These are phyloP conservation scores for Comarum palustre DNA, from an alignment of 306 rosid genomes.

Conservation along the genomic window DNA sequence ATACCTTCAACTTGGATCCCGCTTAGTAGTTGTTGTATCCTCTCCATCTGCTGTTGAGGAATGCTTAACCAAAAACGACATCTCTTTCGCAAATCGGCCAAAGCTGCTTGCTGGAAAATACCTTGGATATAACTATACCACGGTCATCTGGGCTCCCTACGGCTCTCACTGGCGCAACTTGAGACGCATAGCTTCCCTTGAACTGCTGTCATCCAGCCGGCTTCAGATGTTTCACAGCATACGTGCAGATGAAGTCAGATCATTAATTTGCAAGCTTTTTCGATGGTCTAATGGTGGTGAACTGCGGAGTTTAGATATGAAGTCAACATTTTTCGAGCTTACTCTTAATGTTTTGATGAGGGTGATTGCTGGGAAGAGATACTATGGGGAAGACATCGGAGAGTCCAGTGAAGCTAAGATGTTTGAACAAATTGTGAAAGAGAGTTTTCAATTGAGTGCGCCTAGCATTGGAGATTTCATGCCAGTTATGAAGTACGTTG, in stretches of 20 bases:
- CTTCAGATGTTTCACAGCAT: slow-evolving; percentile 23
- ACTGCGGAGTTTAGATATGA: slow-evolving; percentile 16
- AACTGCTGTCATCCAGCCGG: slow-evolving; percentile 30
- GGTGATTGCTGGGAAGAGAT: slow-evolving; percentile 40
- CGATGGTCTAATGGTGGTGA: not conserved
- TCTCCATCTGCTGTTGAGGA: slow-evolving; percentile 39
- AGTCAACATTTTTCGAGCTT: slow-evolving; percentile 17
- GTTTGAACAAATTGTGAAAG: slow-evolving; percentile 24
- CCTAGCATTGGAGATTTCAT: slow-evolving; percentile 18
- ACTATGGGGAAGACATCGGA: slow-evolving; percentile 28
- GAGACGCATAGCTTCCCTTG: slow-evolving; percentile 28
- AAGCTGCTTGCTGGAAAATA: slow-evolving; percentile 23
- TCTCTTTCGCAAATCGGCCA: slow-evolving; percentile 44
- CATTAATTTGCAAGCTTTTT: slow-evolving; percentile 17
- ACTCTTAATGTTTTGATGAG: slow-evolving; percentile 37
- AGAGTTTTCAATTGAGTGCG: not conserved
- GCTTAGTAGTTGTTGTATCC: slow-evolving; percentile 32
- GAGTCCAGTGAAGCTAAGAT: slow-evolving; percentile 15
- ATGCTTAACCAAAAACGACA: slow-evolving; percentile 35
- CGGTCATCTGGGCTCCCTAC: slow-evolving; percentile 29
- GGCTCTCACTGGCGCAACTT: slow-evolving; percentile 43
- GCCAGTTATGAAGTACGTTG: not conserved
- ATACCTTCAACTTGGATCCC: slow-evolving; percentile 31
- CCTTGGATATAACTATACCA: slow-evolving; percentile 35
- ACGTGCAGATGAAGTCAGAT: slow-evolving; percentile 31